Evolutionary conservation across 2,329 filamentous ascomycete species (phyloP).

Genomic region (Trichothecium roseum): DNA sequence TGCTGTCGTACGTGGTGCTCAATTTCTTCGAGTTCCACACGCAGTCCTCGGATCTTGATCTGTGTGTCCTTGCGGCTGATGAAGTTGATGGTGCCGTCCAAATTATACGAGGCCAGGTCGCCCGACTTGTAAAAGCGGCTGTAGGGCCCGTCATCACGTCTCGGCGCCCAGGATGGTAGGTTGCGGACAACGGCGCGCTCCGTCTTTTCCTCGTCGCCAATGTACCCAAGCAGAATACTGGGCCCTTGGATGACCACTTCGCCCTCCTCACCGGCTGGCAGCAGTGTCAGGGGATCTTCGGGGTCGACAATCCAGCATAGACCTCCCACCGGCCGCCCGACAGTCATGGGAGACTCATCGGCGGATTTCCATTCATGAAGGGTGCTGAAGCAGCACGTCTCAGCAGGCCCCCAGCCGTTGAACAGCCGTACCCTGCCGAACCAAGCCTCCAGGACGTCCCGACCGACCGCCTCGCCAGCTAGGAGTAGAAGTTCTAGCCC

Average conservation of each 20-base stretch:
- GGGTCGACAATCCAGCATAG: constrained; percentile 7
- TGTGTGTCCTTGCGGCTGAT: too few relatives aligned
- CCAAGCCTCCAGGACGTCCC: constrained; percentile 6
- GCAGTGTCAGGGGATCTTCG: constrained; percentile 6
- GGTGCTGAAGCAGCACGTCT: constrained; percentile 5
- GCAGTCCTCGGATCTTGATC: too few relatives aligned
- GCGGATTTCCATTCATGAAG: constrained; percentile 3
- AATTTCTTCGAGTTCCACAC: constrained; percentile 57
- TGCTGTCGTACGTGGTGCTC: too few relatives aligned
- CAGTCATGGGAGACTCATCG: not conserved
- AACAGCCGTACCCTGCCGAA: constrained; percentile 2
- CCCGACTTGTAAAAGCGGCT: constrained; percentile 40
- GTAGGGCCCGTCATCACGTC: too few relatives aligned
- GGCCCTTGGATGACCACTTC: constrained; percentile 17
- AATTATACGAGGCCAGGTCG: constrained; percentile 45
- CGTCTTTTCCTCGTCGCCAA: constrained; percentile 24
- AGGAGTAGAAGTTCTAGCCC: constrained; percentile 3
- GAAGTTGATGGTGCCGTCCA: constrained; percentile 18
- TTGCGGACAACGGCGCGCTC: constrained; percentile 5
- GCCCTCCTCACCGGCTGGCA: constrained; percentile 6
- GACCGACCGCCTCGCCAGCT: constrained; percentile 4
- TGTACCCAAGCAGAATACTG: constrained; percentile 33
- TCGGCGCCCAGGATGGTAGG: too few relatives aligned
- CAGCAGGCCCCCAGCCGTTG: constrained; percentile 7
- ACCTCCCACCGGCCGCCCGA: constrained; percentile 4